Conservation (phyloP, 2,329 filamentous ascomycete genomes). For the Penicillium concentricum region DNA sequence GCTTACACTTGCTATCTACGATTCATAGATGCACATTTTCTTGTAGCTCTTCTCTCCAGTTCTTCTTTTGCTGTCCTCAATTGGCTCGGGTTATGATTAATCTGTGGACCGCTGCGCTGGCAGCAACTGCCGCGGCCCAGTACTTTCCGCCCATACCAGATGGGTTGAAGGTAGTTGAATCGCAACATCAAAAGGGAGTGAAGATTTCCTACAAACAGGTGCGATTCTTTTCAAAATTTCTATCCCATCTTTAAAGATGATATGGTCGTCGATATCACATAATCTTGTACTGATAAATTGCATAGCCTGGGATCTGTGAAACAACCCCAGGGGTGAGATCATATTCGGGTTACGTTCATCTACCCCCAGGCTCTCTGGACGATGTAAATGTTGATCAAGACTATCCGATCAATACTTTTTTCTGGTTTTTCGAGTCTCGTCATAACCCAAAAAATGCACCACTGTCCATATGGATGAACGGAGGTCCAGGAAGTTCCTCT, state of each 20-base stretch:
- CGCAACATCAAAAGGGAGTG: conserved; percentile 44
- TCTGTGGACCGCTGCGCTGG: conserved; percentile 15
- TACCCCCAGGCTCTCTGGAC: conserved; percentile 48
- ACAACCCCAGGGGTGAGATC: conserved; percentile 56
- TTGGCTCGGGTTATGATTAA: neutral
- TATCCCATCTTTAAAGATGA: neutral
- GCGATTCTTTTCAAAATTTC: neutral
- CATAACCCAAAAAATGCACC: conserved; percentile 55
- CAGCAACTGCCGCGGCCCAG: conserved; percentile 25
- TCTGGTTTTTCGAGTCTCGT: conserved; percentile 63
- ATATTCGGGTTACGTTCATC: conserved; percentile 61
- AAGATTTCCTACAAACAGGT: conserved; percentile 50
- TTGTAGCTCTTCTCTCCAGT: neutral
- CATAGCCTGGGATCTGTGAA: conserved; percentile 53
- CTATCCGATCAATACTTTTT: conserved; percentile 63
- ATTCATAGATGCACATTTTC: too few species aligned
- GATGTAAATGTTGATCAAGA: conserved; percentile 47
- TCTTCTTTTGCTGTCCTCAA: neutral
- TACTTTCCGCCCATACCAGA: conserved; percentile 45
- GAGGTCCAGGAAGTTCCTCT: conserved; percentile 59
- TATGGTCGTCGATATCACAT: neutral
- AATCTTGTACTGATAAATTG: neutral
- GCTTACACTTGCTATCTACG: neutral
- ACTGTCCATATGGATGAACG: conserved; percentile 62
- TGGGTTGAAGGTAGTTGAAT: conserved; percentile 43